Base-by-base conservation (phyloP, 495 filamentous ascomycete species). In the Aspergillus homomorphus region DNA sequence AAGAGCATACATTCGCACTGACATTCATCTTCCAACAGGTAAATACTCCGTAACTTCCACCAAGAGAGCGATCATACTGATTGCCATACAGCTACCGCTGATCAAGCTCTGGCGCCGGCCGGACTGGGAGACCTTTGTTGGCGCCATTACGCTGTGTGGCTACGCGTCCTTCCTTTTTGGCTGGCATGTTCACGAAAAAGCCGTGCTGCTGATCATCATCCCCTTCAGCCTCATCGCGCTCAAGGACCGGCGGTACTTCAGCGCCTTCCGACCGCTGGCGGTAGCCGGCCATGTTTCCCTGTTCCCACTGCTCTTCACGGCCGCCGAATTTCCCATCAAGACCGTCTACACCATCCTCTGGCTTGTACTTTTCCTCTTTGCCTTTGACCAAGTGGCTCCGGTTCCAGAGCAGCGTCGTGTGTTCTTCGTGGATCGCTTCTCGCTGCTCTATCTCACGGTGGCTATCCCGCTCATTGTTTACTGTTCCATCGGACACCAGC, bases 101-200 rank as follows among this genome's bases (percentile, higher is more conserved):
- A 69, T 90, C 54, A 95, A 90, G 68, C 85, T 98, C 41, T 96
- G 94, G 77, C 56, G 85, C 16, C 78, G 80, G 45, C 92, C 93
- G 7, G 89, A 85, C 16, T 95, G 88, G 85, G 87, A 95, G 24
- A 89, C 80, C 24, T 98, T 98, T 70, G 77, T 97, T 51, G 91
- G 90, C 9, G 89, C 90, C 4, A 79, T 97, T 16, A 97, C 92
- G 1, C 85, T 97, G n/a, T 97, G 93, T 65, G 94, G 89, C 52
- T 98, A 96, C 63, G 90, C 92, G 0, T 96, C 94, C 0, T 98
- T 98, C 76, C 81, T 98, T 20, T 97, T 98, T 58, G 93, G 94
- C 51, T 98, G 94, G 94, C 94, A 98, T 66, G 94, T 98, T 19
- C 94, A 98, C 64, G 94, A 98, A 65, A 98, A 98, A 67, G 94